Evolutionary conservation across 2,329 filamentous ascomycete species (phyloP), one percentile per base, ranked within the genome.

Genomic region (Ascocoryne sarcoides): DNA sequence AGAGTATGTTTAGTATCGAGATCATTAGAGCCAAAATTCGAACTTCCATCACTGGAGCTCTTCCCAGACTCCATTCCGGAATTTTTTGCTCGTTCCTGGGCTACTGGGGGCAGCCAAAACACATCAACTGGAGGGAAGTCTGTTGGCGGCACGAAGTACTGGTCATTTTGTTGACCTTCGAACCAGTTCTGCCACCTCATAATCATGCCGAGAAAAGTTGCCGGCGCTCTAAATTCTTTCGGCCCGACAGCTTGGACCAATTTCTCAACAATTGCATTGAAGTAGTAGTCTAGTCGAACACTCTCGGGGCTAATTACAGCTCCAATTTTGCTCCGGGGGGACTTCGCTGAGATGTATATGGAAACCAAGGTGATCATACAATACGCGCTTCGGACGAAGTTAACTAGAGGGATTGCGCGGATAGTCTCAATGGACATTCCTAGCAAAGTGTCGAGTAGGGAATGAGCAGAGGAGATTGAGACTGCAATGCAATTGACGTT

Each of bases 161-260:
- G 29, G n/a, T 40, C 38, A 10, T 76, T 66, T 54, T 73, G 46
- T 64, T 67, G 44, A 57, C 59, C 56, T 83, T 84, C 37, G 10
- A 45, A 46, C 80, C 82, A 85, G 14, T 68, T 71, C 19, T 73
- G 71, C 18, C 86, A 63, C 73, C 84, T 77, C 40, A 71, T 67
- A 8, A 86, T 62, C 4, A 86, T 75, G 23, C 84, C 66, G 1
- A 80, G 65, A 45, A 87, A 86, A 57, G 83, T 85, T 41, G 69
- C 67, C 0, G 79, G 76, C 0, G 79, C 76, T 2, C 79, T 69
- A 37, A 74, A 82, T 42, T 71, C 71, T 40, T 79, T 75, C 1
- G 70, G 69, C 3, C 73, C 73, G 0, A 79, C 78, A 0, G 77
- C 71, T 20, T 70, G 67, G 37, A 71, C 68, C 48, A 89, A 79